Conservation (phyloP, 768 basidiomycete species). For the Pisolithus albus region DNA sequence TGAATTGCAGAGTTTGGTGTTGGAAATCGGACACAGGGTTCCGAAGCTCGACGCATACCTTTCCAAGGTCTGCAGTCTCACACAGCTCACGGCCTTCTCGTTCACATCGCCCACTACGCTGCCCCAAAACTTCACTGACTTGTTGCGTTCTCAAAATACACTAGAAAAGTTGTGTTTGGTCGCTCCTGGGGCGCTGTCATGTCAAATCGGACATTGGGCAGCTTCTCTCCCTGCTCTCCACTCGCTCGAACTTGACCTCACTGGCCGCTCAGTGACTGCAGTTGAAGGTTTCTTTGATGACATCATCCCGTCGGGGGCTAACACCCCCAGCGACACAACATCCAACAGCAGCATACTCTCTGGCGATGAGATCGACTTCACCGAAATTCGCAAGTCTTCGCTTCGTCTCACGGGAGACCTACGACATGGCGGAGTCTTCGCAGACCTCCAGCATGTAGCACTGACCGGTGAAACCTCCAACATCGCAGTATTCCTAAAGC, state of each 20-base stretch:
- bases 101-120: conserved; percentile 64
- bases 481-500: conserved; percentile 65
- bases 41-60: conserved; percentile 59
- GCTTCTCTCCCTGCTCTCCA: conserved; percentile 56
- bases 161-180: conserved; percentile 60
- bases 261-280: conserved; percentile 56
- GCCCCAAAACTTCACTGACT: conserved; percentile 64
- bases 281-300: conserved; percentile 82
- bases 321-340: conserved; percentile 63
- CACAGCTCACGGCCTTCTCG: conserved; percentile 59
- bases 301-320: conserved; percentile 58
- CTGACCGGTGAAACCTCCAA: conserved; percentile 66
- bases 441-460: conserved; percentile 51
- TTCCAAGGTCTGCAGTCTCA: conserved; percentile 54
- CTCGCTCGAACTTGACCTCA: conserved; percentile 63
- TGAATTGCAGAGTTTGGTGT: conserved; percentile 49
- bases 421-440: conserved; percentile 50
- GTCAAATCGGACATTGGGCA: conserved; percentile 71
- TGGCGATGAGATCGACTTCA: conserved; percentile 70
- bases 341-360: conserved; percentile 77
- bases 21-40: conserved; percentile 55
- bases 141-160: conserved; percentile 50
- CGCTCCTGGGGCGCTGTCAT: conserved; percentile 66
- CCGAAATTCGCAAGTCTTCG: conserved; percentile 64
- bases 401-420: conserved; percentile 58